Evolutionary conservation across 1,284 basidiomycete genomes (phyloP).

Genomic region (Moniliophthora roreri): DNA sequence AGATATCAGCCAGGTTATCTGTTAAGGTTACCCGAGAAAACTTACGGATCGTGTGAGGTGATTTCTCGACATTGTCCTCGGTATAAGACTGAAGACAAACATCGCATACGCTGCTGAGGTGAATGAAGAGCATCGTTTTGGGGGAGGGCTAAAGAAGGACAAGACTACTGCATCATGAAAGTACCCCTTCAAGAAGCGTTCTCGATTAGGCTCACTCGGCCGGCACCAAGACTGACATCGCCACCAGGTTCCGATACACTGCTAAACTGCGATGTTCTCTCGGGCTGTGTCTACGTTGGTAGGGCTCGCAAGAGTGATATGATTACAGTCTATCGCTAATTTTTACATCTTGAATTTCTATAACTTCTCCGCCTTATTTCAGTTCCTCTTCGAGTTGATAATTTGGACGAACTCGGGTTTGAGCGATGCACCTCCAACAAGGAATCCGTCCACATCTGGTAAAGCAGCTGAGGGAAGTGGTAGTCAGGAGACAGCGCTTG

Average conservation of each 20-base stretch:
- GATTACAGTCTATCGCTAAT: neutral
- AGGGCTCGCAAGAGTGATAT: too few species aligned
- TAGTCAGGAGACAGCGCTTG: neutral
- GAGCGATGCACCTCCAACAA: conserved; percentile 96
- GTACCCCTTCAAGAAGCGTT: neutral
- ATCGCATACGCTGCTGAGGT: conserved; percentile 3
- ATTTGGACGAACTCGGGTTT: conserved; percentile 97
- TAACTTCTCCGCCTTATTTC: neutral
- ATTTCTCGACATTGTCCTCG: neutral
- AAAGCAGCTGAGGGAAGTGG: conserved; percentile 52
- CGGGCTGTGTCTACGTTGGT: too few species aligned
- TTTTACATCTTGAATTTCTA: neutral
- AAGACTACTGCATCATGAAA: neutral
- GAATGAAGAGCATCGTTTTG: neutral
- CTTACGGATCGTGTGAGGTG: conserved; percentile 2
- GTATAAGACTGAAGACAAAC: neutral
- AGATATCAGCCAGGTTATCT: too few species aligned
- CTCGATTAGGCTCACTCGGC: too few species aligned
- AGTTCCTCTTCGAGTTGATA: conserved; percentile 65
- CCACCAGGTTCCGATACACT: neutral
- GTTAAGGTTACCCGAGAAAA: neutral
- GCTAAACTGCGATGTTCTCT: neutral
- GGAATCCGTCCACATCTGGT: conserved; percentile 96
- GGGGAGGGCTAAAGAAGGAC: neutral
- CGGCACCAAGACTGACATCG: neutral